Base-by-base conservation (phyloP, 2,329 filamentous ascomycete species). In the Bipolaris zeicola region DNA sequence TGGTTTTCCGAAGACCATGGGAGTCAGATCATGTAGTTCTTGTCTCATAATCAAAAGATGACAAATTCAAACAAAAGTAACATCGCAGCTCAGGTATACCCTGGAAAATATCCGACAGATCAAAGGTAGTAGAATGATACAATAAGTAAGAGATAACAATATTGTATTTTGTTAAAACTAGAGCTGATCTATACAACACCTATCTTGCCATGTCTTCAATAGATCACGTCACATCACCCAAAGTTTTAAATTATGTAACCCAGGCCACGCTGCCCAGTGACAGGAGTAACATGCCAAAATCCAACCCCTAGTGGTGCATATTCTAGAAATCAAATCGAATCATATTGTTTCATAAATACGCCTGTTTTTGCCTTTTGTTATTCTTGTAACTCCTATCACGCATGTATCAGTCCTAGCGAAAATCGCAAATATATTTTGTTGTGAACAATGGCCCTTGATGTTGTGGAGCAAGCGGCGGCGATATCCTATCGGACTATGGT, bases 401-500 rank as follows among this genome's bases (percentile, higher is more conserved):
- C 43, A 22, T 33, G 6, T 34, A 31, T 20, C 43, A 22, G 7
- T 28, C 10, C 8, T 8, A 22, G 26, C 11, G 18, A 5, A 46
- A 33, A 16, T 18, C 6, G 20, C 2, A 7, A 34, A 22, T 45
- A 31, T 13, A 13, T 24, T 24, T 22, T 8, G 10, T 24, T 38
- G 16, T 38, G 33, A 14, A 10, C 3, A n/a, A 6, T 13, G 14
- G 11, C 16, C 7, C 3, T 4, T 33, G 5, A 33, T n/a, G 2
- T 13, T 11, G 6, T 5, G 8, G 13, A 3, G 13, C 11, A 41
- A 6, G 38, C 6, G 7, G 13, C 5, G 20, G 13, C 24, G 5
- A 18, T 3, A n/a, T 24, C 10, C 14, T 34, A 28, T 48, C 44
- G 43, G 5, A 48, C 7, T 52, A 57, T 53, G 14, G 51, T 52